phyloP scores from a whole-genome alignment of 305 asterid species.

The Fraxinus angustifolia region DNA sequence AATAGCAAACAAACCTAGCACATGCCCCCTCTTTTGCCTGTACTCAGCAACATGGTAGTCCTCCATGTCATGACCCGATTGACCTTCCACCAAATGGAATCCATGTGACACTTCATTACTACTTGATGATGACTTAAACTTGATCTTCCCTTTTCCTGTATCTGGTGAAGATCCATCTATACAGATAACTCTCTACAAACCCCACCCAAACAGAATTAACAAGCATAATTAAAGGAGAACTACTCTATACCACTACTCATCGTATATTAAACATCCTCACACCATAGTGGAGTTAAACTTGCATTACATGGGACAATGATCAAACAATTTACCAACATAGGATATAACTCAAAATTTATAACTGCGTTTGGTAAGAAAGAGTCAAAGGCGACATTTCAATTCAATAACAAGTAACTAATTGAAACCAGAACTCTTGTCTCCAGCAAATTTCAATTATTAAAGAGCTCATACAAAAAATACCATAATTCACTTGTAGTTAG shows the following conservation, averaged over 20 bases:
- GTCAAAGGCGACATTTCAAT: not conserved
- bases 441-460: not conserved
- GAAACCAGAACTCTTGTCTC: not conserved
- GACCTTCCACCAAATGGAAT: conserved; percentile 67
- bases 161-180: conserved; percentile 49
- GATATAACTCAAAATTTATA: not conserved
- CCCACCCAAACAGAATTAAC: conserved; percentile 7
- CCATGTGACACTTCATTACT: conserved; percentile 56
- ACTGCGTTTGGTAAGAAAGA: not conserved
- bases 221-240: not conserved
- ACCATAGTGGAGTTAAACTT: not conserved
- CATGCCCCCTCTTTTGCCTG: conserved; percentile 45
- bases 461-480: not conserved
- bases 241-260: not conserved
- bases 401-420: not conserved
- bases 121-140: conserved; percentile 30
- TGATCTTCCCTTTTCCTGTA: conserved; percentile 76
- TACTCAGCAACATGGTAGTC: conserved; percentile 85
- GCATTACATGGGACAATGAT: not conserved
- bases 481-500: not conserved
- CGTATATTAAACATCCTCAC: not conserved
- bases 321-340: not conserved
- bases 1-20: conserved; percentile 77
- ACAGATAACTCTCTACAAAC: conserved; percentile 34
- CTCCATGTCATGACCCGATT: conserved; percentile 84